A percentile compares a stretch with the other conserved stretches of the same genome.
Evolutionary conservation across 768 basidiomycete species (phyloP).

Genomic region (Macrolepiota dolichaula): DNA sequence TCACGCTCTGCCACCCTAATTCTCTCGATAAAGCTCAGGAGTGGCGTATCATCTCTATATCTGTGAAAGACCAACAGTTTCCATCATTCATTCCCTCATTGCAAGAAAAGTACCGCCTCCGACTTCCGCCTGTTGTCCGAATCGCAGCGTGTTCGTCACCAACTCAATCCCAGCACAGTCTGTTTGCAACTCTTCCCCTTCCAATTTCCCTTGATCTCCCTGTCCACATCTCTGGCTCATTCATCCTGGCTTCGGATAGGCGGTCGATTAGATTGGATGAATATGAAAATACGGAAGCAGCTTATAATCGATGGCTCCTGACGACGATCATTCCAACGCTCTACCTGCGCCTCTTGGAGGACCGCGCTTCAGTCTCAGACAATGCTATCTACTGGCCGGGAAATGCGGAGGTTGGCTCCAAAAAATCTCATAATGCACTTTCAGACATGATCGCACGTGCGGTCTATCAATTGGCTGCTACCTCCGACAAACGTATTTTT

Average conservation of each 20-base stretch:
- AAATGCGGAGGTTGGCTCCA: constrained; percentile 14
- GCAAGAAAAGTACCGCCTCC: constrained; percentile 20
- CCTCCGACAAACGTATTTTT: not conserved
- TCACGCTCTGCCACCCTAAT: constrained; percentile 12
- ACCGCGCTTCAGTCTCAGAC: constrained; percentile 13
- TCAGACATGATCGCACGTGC: constrained; percentile 1
- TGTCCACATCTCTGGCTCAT: constrained; percentile 44
- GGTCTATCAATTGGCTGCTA: constrained; percentile 3
- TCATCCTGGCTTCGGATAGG: constrained; percentile 44
- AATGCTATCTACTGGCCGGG: constrained; percentile 35
- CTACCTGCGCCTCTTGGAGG: constrained; percentile 36
- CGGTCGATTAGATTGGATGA: constrained; percentile 40
- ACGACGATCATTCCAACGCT: constrained; percentile 29
- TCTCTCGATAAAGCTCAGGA: not conserved
- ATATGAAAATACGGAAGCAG: constrained; percentile 27
- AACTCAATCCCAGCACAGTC: constrained; percentile 14
- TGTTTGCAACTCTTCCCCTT: constrained; percentile 45
- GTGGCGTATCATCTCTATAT: constrained; percentile 13
- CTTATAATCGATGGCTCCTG: constrained; percentile 43
- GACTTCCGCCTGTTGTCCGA: constrained; percentile 28
- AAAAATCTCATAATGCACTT: constrained; percentile 12
- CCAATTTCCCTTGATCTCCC: constrained; percentile 37
- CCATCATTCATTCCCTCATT: not conserved
- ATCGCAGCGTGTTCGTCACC: constrained; percentile 23
- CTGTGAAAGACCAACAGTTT: constrained; percentile 5